These are phyloP conservation scores for Pichia heedii DNA, from an alignment of 805 yeast species.

Conservation along the genomic window DNA sequence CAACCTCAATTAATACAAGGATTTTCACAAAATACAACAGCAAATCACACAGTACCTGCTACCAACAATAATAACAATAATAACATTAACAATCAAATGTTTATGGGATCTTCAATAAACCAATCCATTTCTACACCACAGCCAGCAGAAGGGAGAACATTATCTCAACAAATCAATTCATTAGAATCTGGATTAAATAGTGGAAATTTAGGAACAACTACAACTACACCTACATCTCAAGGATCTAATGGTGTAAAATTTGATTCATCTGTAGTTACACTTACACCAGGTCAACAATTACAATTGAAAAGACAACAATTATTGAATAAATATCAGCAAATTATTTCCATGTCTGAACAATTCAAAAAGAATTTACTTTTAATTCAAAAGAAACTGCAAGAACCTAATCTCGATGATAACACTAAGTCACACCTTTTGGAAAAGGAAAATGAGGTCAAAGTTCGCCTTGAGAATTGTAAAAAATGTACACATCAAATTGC, in stretches of 20 bases:
- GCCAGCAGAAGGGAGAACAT: slow-evolving; percentile 1
- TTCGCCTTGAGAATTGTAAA: slow-evolving; percentile 40
- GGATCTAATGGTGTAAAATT: neutral
- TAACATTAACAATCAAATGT: slow-evolving; percentile 6
- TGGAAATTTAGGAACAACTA: neutral
- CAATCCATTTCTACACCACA: slow-evolving; percentile 4
- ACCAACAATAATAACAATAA: slow-evolving; percentile 1
- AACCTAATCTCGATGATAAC: slow-evolving; percentile 36
- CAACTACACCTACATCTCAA: slow-evolving; percentile 11
- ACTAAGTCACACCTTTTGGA: slow-evolving; percentile 35
- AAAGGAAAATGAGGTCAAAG: slow-evolving; percentile 40
- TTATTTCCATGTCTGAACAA: slow-evolving; percentile 39
- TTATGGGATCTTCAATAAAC: too few species aligned
- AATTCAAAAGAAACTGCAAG: slow-evolving; percentile 40
- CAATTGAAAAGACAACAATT: slow-evolving; percentile 23
- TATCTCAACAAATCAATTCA: slow-evolving; percentile 7
- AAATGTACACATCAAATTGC: slow-evolving; percentile 34
- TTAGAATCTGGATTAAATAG: neutral
- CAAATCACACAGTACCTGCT: neutral
- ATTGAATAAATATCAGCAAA: slow-evolving; percentile 31
- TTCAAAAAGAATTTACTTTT: slow-evolving; percentile 41
- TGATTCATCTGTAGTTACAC: slow-evolving; percentile 7
- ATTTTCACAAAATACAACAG: neutral
- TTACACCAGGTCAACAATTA: slow-evolving; percentile 17
- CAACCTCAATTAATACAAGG: too few species aligned